These are phyloP conservation scores for Amoebophrya sp. DNA, from an alignment of 169 alveolate genomes.

Conservation along the genomic window DNA sequence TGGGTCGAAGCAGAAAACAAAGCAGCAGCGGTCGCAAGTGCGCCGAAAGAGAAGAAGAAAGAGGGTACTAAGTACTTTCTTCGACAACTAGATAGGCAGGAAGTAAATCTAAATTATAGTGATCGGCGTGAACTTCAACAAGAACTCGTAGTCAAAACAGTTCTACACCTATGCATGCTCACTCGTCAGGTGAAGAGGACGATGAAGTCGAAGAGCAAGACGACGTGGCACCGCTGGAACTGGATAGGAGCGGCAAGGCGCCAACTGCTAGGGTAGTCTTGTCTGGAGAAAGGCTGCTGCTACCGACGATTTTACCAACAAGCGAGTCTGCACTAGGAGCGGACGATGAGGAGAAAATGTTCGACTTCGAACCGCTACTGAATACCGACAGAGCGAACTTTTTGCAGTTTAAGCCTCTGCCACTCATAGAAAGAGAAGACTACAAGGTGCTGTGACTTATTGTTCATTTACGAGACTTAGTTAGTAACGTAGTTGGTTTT, in stretches of 20 bases:
- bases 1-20: background rate
- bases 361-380: slow-evolving; percentile 16
- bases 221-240: background rate
- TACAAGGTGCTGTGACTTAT: background rate
- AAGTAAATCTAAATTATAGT: too few species aligned
- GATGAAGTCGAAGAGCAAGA: background rate
- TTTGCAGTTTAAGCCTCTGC: background rate
- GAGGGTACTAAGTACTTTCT: background rate
- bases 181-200: too few species aligned
- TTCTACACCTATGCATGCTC: too few species aligned
- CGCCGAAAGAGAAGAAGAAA: background rate
- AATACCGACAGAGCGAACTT: background rate
- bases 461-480: background rate
- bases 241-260: background rate
- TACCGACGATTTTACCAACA: background rate
- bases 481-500: background rate
- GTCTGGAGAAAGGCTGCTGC: background rate
- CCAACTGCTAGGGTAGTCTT: background rate
- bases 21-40: background rate
- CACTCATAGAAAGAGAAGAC: slow-evolving; percentile 11
- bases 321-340: background rate
- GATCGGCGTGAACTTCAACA: too few species aligned
- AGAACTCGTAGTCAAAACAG: too few species aligned
- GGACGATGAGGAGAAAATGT: background rate
- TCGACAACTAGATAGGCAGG: too few species aligned